Evolutionary conservation across 2,329 filamentous ascomycete genomes (phyloP), one percentile per base, ranked within the genome.

Genomic region (Sporothrix pallida): DNA sequence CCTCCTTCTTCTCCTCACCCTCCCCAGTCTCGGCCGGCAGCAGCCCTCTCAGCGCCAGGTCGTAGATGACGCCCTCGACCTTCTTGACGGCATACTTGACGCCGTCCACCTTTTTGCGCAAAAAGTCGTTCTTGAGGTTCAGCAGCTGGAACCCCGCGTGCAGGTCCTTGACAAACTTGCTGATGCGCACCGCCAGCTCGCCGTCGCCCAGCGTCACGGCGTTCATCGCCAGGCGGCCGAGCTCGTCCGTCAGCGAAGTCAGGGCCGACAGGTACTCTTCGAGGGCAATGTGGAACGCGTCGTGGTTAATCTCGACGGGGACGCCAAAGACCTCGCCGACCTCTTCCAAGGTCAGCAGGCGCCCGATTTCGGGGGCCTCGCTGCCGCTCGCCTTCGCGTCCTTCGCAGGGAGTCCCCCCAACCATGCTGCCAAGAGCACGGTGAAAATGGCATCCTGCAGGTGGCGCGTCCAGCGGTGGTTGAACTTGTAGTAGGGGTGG

Each of bases 51-150:
- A 99, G 84, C 31, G 93, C 95, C 73, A 99, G 84, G 81, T 99
- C 96, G 80, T 99, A 99, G 70, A 98, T 95, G 13, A 99, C 94
- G 80, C 98, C 96, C 85, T 99, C 96, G 13, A 98, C 94, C 81
- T 97, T 95, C 87, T 98, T 99, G 79, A 99, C 94, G 79, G 92
- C 92, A 81, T 99, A 99, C 86, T 99, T 99, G 83, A 99, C 92
- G 5, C 92, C 92, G 83, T 99, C 96, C 73, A 93, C 94, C 75
- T 94, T 88, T 84, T 94, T 93, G 74, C 96, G 89, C 79, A 99
- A 83, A 26, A 91, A 90, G 81, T 99, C 96, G 79, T 99, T 99
- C 87, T 98, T 98, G 78, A 99, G 86, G 81, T 99, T 99, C 77
- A 99, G 88, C 77, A 98, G 89, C 87, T 98, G 96, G 84, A 99